phyloP scores from a whole-genome alignment of 306 rosid species.

The Prunus davidiana region DNA sequence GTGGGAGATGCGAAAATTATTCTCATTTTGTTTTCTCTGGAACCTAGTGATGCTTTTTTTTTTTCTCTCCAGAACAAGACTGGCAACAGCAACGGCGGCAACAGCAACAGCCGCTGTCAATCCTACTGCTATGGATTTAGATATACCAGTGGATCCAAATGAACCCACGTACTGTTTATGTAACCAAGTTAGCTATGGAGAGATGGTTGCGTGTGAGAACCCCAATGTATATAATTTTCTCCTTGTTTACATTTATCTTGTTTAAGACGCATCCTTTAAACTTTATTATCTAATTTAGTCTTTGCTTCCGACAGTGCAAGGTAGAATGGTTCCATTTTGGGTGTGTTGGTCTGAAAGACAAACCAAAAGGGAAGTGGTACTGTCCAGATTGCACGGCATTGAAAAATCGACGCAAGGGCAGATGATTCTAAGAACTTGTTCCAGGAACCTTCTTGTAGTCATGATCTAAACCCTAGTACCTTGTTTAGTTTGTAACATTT shows the following conservation, averaged over 20 bases:
- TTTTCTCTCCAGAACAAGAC: conserved; percentile 39
- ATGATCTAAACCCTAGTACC: background rate
- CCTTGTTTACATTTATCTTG: background rate
- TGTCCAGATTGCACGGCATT: conserved; percentile 41
- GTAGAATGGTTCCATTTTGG: conserved; percentile 66
- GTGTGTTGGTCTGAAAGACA: conserved; percentile 57
- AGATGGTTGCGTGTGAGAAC: conserved; percentile 69
- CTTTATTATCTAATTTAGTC: conserved; percentile 15
- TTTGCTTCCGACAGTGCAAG: conserved; percentile 44
- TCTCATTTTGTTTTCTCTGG: background rate
- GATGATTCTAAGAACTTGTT: conserved; percentile 14
- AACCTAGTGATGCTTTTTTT: background rate
- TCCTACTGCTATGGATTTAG: conserved; percentile 49
- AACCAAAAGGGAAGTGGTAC: conserved; percentile 60
- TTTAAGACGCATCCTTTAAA: background rate
- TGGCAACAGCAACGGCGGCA: conserved; percentile 18
- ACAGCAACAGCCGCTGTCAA: conserved; percentile 30
- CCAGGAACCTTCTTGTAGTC: background rate
- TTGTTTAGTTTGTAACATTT: background rate
- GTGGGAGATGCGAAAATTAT: background rate
- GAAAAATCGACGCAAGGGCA: conserved; percentile 46
- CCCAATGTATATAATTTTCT: conserved; percentile 31
- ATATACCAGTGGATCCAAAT: conserved; percentile 54
- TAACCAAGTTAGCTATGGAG: conserved; percentile 59
- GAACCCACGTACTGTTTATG: conserved; percentile 64